Conservation (phyloP, 805 yeast species). For the Spathaspora passalidarum region DNA sequence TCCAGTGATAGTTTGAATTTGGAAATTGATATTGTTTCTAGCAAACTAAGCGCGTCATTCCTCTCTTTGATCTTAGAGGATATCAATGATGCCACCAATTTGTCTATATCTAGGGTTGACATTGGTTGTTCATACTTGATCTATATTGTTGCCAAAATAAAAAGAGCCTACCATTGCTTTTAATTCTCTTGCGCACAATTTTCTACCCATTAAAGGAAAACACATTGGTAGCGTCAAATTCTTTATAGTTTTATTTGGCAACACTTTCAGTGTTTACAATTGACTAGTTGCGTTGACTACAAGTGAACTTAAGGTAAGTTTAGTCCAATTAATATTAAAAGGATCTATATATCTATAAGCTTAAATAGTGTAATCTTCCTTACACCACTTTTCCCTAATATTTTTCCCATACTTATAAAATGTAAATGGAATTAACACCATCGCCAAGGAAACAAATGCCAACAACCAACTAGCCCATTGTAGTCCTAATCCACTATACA, state of each 20-base stretch:
- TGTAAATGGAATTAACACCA: slow-evolving; percentile 69
- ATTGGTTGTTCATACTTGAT: slow-evolving; percentile 5
- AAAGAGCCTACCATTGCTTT: no score
- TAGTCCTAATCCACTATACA: slow-evolving; percentile 70
- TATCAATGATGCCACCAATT: slow-evolving; percentile 25
- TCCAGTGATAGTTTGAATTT: slow-evolving; percentile 16
- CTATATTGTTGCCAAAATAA: no score
- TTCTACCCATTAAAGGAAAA: not conserved
- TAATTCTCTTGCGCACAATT: not conserved
- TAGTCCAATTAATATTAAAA: no score
- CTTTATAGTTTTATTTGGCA: not conserved
- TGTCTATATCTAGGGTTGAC: slow-evolving; percentile 19
- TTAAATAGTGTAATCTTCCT: slow-evolving; percentile 49
- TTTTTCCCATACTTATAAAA: slow-evolving; percentile 65
- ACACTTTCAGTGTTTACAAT: no score
- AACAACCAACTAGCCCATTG: slow-evolving; percentile 81
- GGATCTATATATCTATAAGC: not conserved
- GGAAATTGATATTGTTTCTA: slow-evolving; percentile 19
- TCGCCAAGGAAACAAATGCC: slow-evolving; percentile 74
- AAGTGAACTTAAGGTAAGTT: not conserved
- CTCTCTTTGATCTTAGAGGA: slow-evolving; percentile 57
- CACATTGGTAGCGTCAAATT: not conserved
- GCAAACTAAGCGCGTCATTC: slow-evolving; percentile 42
- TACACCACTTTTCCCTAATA: slow-evolving; percentile 63
- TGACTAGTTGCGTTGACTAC: no score